Percentiles rank a stretch among this genome's conserved stretches.
Conservation (phyloP, 257 asterid species). For the Striga asiatica region DNA sequence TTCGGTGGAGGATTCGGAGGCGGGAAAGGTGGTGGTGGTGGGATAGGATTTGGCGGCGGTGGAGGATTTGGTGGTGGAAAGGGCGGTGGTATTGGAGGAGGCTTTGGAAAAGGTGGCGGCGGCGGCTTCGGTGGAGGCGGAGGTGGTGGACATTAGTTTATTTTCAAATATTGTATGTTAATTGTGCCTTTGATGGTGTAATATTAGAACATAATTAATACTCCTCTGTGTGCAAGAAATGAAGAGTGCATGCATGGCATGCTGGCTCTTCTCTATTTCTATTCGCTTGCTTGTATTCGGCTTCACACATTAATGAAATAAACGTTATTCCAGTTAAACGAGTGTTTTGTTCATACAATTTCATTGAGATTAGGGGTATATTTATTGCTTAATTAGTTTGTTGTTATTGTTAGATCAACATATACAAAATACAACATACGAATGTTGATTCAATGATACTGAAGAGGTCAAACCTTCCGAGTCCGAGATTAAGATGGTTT, state of each 20-base stretch:
- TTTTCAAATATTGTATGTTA: background rate
- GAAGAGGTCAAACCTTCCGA: too few relatives aligned
- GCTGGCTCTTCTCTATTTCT: background rate
- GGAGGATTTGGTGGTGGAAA: constrained; percentile 16
- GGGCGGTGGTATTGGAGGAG: background rate
- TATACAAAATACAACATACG: too few relatives aligned
- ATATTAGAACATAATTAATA: background rate
- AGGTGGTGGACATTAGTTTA: constrained; percentile 7
- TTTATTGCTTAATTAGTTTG: too few relatives aligned
- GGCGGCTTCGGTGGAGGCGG: constrained; percentile 12
- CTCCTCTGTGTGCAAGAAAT: constrained; percentile 5
- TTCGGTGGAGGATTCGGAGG: constrained; percentile 15
- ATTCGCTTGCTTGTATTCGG: too few relatives aligned
- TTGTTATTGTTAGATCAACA: too few relatives aligned
- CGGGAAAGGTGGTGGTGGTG: constrained; percentile 11
- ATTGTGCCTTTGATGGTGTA: background rate
- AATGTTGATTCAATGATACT: too few relatives aligned
- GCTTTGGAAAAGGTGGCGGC: constrained; percentile 13
- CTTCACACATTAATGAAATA: too few relatives aligned
- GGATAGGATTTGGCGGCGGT: constrained; percentile 7
- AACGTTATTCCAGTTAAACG: too few relatives aligned
- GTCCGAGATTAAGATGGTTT: too few relatives aligned
- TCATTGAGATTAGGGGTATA: too few relatives aligned
- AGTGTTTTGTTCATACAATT: too few relatives aligned
- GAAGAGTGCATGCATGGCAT: background rate